Percentiles rank a stretch among this genome's conserved stretches.
Evolutionary conservation across 2,329 filamentous ascomycete species (phyloP).

Genomic region (Penicillium italicum): DNA sequence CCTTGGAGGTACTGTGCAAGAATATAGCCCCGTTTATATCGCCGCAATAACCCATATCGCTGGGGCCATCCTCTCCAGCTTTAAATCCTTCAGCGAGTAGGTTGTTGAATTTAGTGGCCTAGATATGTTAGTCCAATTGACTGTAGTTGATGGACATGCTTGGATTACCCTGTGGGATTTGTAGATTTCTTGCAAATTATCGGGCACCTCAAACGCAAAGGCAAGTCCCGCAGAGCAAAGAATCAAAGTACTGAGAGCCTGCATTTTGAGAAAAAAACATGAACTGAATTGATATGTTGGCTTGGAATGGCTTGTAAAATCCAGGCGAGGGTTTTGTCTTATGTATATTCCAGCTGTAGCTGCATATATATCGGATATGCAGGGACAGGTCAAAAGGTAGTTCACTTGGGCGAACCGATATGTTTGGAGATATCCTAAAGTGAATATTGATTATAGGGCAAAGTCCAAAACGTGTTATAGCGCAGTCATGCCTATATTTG

Average conservation of each 20-base stretch:
- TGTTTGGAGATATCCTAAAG: neutral
- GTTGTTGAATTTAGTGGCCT: slow-evolving; percentile 20
- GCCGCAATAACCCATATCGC: slow-evolving; percentile 45
- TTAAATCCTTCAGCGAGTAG: slow-evolving; percentile 15
- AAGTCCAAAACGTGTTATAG: neutral
- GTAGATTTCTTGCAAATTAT: slow-evolving; percentile 20
- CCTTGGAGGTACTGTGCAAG: slow-evolving; percentile 41
- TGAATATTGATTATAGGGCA: neutral
- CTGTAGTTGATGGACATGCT: neutral
- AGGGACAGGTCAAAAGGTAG: neutral
- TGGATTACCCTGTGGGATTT: slow-evolving; percentile 16
- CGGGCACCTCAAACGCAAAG: slow-evolving; percentile 15
- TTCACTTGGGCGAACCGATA: neutral
- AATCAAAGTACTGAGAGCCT: neutral
- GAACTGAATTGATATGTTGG: neutral
- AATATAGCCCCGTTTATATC: slow-evolving; percentile 50
- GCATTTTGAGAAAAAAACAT: neutral
- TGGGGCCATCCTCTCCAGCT: too few relatives aligned
- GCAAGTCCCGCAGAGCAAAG: neutral
- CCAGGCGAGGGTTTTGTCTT: neutral
- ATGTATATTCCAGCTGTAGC: neutral
- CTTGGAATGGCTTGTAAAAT: neutral
- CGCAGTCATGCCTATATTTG: neutral
- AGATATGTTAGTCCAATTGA: neutral
- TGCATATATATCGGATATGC: neutral